Evolutionary conservation across 2,329 filamentous ascomycete species (phyloP), one percentile per base, ranked within the genome.

Genomic region (Ampelomyces quisqualis): DNA sequence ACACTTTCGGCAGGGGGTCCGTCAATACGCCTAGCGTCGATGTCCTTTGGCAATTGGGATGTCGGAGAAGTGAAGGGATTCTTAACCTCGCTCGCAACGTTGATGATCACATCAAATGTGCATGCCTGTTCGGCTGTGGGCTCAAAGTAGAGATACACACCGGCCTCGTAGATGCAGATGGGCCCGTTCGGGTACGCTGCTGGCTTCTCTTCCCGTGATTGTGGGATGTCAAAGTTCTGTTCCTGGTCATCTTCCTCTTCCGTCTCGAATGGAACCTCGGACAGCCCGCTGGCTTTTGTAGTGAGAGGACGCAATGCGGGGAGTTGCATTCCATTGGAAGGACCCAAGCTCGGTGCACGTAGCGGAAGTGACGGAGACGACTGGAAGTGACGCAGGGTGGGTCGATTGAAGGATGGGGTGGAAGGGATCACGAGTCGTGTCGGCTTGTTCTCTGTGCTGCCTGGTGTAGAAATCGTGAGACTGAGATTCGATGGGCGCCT

Each of bases 111-210:
- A 55, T 93, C 88, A 51, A 90, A 94, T 22, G 79, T 76, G 8
- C 84, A 77, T 2, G 87, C 87, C 62, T 90, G 85, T 27, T 90
- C 84, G 0, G 83, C 83, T 1, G 84, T 88, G 0, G 88, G 88
- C 62, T 94, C 88, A 27, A 88, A 74, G 58, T 90, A 94, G 0
- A 93, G 76, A 60, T 83, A 90, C 6, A 94, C 82, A 30, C 84
- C 80, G 43, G 88, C 84, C 38, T 82, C 82, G 53, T 91, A 90
- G 35, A 94, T 90, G 53, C 86, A 83, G 38, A 91, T 85, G 1
- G 88, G 88, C 0, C 88, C 88, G 51, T 89, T 80, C 0, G 88
- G 88, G 60, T 94, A 94, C 1, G 86, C 86, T 11, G 87, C 86
- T 0, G 86, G 86, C 70, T 90, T 90, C 51, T 79, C 78, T 57